Evolutionary conservation across 805 yeast genomes (phyloP), one percentile per base, ranked within the genome.

Genomic region (Metschnikowia lachancei): DNA sequence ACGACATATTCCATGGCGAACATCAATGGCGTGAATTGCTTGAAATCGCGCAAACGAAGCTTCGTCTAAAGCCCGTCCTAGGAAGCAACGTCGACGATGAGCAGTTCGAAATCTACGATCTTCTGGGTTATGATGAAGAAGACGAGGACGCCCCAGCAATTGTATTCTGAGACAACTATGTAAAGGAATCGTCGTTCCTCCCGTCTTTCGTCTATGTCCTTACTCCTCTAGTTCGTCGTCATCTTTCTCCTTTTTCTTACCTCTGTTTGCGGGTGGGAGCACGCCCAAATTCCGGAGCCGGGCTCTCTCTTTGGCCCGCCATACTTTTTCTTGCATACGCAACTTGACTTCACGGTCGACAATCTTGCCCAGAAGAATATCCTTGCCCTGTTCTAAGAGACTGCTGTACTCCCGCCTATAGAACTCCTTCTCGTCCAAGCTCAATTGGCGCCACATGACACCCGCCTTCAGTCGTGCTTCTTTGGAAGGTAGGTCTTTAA

Each of bases 111-210:
- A 54, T 64, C 10, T 59, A 50, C 49, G 57, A 62, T 28, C 17
- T 64, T 9, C 43, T 43, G 13, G 50, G 50, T 34, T 49, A 59
- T 41, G 62, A 62, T 34, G 58, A 53, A 9, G 52, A 54, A 11
- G 68, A 62, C 34, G 67, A 64, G 41, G 63, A 63, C 39, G 60
- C 60, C 1, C 68, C 69, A 0, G 59, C 60, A 2, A 51, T 63
- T 17, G 65, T 56, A 31, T 18, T 32, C 37, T 36, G 47, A 43
- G 16, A 14, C 41, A 38, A 26, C 14, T 13, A 37, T 37, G 3
- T 37, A 37, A 32, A 37, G 28, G 26, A 7, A 18, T 3, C 16
- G 16, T 20, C 34, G 5, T 12, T 17, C 14, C 19, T 20, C 13
- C 14, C 5, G 10, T n/a, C 5, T 5, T 4, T 12, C 32, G 6